Conservation (phyloP, 2,329 filamentous ascomycete genomes). For the Verruconis gallopava region DNA sequence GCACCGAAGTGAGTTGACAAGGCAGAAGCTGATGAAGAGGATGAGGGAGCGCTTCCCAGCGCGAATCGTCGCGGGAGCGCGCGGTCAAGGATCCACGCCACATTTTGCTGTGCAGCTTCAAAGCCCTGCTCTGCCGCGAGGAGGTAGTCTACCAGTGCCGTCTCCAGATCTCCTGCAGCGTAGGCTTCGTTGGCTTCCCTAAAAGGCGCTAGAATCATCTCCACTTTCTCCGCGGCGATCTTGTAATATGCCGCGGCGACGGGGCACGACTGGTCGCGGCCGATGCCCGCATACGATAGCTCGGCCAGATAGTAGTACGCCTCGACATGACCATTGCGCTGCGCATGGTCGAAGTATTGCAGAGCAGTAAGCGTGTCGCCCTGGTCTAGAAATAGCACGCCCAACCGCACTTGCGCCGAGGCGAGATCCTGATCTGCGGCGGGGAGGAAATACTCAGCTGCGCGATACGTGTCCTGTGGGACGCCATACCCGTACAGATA, state of each 20-base stretch:
- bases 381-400: conserved; percentile 75
- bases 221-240: conserved; percentile 81
- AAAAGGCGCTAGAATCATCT: conserved; percentile 72
- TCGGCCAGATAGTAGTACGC: conserved; percentile 88
- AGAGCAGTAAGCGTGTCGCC: conserved; percentile 69
- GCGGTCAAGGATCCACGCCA: conserved; percentile 74
- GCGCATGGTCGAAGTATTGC: conserved; percentile 78
- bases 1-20: neutral
- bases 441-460: conserved; percentile 62
- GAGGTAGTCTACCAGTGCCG: conserved; percentile 68
- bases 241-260: conserved; percentile 73
- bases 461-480: conserved; percentile 54
- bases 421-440: conserved; percentile 74
- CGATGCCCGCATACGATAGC: conserved; percentile 67
- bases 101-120: conserved; percentile 78
- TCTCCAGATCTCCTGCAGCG: conserved; percentile 63
- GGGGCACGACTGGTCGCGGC: conserved; percentile 64
- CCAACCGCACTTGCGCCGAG: conserved; percentile 69
- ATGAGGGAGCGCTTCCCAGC: neutral
- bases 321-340: conserved; percentile 71
- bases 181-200: conserved; percentile 73
- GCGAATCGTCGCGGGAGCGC: neutral
- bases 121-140: conserved; percentile 89
- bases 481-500: conserved; percentile 67
- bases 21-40: neutral